phyloP scores from a whole-genome alignment of 2,329 filamentous ascomycete genomes.

The Dothistroma septosporum region DNA sequence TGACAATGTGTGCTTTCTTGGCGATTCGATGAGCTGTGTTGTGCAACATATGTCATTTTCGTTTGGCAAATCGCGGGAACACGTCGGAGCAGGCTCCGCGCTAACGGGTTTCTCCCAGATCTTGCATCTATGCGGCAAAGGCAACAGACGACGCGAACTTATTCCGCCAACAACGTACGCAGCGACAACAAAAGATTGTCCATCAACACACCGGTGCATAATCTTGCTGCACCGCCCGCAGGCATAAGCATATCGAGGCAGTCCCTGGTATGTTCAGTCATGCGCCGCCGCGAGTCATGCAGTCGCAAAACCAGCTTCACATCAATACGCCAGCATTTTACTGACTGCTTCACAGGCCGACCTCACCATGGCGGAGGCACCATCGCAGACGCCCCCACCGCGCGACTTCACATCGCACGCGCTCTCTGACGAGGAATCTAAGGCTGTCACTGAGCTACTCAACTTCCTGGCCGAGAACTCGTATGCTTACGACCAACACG shows the following conservation, averaged over 20 bases:
- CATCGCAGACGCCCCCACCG: slow-evolving; percentile 40
- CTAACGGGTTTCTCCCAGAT: slow-evolving; percentile 33
- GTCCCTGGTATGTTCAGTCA: slow-evolving; percentile 30
- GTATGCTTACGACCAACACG: slow-evolving; percentile 48
- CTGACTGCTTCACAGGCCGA: slow-evolving; percentile 30
- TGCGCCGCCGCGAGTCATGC: not conserved
- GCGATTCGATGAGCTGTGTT: not conserved
- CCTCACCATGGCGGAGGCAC: slow-evolving; percentile 46
- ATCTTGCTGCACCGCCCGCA: slow-evolving; percentile 32
- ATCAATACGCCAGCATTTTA: not conserved
- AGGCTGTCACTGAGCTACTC: slow-evolving; percentile 43
- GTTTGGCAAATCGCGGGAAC: not conserved
- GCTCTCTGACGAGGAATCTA: slow-evolving; percentile 42
- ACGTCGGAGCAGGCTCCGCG: not conserved
- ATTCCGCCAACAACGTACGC: slow-evolving; percentile 31
- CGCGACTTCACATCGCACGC: slow-evolving; percentile 42
- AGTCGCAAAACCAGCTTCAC: not conserved
- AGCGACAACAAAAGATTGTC: slow-evolving; percentile 32
- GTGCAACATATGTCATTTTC: not conserved
- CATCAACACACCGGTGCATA: slow-evolving; percentile 14
- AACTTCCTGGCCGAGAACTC: slow-evolving; percentile 44
- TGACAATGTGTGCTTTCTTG: too few relatives aligned
- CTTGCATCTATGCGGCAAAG: slow-evolving; percentile 46
- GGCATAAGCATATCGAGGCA: slow-evolving; percentile 40
- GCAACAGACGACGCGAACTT: slow-evolving; percentile 39